phyloP scores from a whole-genome alignment of 805 yeast genomes.

The Starmerella ratchasimensis region DNA sequence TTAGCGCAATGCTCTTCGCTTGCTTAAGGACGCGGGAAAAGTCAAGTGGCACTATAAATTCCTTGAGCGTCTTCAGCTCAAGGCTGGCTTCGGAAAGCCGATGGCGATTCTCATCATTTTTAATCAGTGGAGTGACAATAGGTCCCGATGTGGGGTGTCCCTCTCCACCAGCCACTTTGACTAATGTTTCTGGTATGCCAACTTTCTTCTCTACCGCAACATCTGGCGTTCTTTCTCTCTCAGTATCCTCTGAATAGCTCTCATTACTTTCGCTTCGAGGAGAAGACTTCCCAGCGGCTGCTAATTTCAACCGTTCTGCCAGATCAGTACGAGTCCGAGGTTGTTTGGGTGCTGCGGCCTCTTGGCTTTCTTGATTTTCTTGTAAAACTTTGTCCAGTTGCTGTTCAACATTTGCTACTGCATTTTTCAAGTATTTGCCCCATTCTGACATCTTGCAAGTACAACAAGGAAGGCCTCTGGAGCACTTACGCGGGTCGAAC shows the following conservation, averaged over 20 bases:
- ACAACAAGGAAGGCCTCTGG: too few relatives aligned
- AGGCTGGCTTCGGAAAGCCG: too few relatives aligned
- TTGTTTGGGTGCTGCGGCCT: background rate
- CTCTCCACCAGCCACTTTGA: too few relatives aligned
- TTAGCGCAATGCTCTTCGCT: slow-evolving; percentile 13
- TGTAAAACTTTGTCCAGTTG: slow-evolving; percentile 29
- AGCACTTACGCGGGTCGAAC: too few relatives aligned
- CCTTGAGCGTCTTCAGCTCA: slow-evolving; percentile 28
- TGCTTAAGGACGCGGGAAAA: slow-evolving; percentile 18
- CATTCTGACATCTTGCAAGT: slow-evolving; percentile 23
- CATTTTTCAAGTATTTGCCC: slow-evolving; percentile 27
- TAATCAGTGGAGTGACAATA: too few relatives aligned
- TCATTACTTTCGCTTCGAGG: background rate
- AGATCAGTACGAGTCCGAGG: slow-evolving; percentile 41
- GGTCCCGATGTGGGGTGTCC: too few relatives aligned
- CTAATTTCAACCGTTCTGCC: slow-evolving; percentile 74
- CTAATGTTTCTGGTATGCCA: too few relatives aligned
- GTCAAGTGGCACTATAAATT: slow-evolving; percentile 40
- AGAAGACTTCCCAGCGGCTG: slow-evolving; percentile 39
- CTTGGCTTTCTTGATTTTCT: slow-evolving; percentile 12
- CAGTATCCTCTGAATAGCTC: too few relatives aligned
- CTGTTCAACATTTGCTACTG: slow-evolving; percentile 33
- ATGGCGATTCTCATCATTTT: too few relatives aligned
- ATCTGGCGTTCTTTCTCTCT: too few relatives aligned
- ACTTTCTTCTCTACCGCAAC: too few relatives aligned